Base-by-base conservation (phyloP, 306 rosid species). In the Dicorynia guianensis region DNA sequence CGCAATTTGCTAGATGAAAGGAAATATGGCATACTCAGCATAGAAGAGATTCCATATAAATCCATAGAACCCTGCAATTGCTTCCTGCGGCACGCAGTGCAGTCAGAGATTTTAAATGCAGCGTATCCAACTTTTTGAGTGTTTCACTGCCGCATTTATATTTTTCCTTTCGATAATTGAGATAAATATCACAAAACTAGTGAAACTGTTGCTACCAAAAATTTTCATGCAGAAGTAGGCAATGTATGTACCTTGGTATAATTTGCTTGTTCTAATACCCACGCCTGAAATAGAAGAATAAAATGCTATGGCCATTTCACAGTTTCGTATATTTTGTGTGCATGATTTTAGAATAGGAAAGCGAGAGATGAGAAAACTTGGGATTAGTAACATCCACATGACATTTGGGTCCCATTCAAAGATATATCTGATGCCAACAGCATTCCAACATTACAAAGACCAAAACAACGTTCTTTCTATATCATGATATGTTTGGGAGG, bases 1-100 rank as follows among this genome's bases (percentile, higher is more conserved):
- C 14, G 4, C 48, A 9, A 50, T 71, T 75, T 3, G 73, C 84
- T 90, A 95, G 84, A 95, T 87, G 82, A 95, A 82, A 17, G 98
- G 98, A 78, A 94, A 95, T 69, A 92, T 58, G 59, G 89, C 81
- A 63, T 94, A 95, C 88, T 92, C 98, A 40, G 96, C 91, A 76
- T 95, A 92, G 78, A 92, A 92, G 39, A 90, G 91, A 84, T 92
- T 95, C 98, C 97, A 95, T 75, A 95, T 92, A 81, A 95, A 95
- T 59, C 96, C 85, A 77, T 95, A 95, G 88, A 77, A 95, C 57
- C 76, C 80, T 6, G 92, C 86, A 63, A 92, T 90, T 74, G 96
- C 97, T 83, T 89, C 98, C 97, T 95, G 97, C 87, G 86, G 14
- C 71, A 84, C 67, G 77, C 59, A 82, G 8, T 69, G 77, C 59